Percentiles rank a stretch among this genome's conserved stretches.
Evolutionary conservation across 2,329 filamentous ascomycete genomes (phyloP).

Genomic region (Xylaria hypoxylon): DNA sequence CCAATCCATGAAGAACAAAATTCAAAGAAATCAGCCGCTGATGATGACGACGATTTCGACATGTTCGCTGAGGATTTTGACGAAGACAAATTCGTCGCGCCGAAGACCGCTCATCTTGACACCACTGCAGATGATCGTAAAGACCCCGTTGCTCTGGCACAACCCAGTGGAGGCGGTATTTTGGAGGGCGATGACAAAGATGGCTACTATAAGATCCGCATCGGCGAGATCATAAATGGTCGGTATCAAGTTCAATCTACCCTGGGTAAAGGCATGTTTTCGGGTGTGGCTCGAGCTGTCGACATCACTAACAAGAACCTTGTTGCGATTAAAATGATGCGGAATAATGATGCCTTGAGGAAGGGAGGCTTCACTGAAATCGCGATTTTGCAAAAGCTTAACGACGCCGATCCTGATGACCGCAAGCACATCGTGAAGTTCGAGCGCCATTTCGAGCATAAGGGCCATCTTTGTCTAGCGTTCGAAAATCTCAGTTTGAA

Average conservation of each 20-base stretch:
- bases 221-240: slow-evolving; percentile 88
- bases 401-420: slow-evolving; percentile 85
- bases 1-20: slow-evolving; percentile 53
- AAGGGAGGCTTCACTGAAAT: slow-evolving; percentile 97
- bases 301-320: slow-evolving; percentile 79
- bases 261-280: slow-evolving; percentile 95
- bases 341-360: slow-evolving; percentile 91
- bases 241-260: slow-evolving; percentile 90
- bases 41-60: slow-evolving; percentile 78
- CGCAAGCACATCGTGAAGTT: slow-evolving; percentile 93
- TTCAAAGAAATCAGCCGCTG: slow-evolving; percentile 58
- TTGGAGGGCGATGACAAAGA: slow-evolving; percentile 95
- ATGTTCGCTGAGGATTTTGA: slow-evolving; percentile 91
- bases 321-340: slow-evolving; percentile 98
- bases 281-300: slow-evolving; percentile 89
- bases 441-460: slow-evolving; percentile 90
- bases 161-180: slow-evolving; percentile 75
- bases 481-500: slow-evolving; percentile 97
- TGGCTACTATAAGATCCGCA: slow-evolving; percentile 95
- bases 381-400: slow-evolving; percentile 88
- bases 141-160: slow-evolving; percentile 60
- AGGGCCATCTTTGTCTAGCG: slow-evolving; percentile 93
- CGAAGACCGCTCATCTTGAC: slow-evolving; percentile 56
- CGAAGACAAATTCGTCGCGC: slow-evolving; percentile 72
- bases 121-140: slow-evolving; percentile 57